Conservation (phyloP, 345 rosid species). For the Populus euphratica region DNA sequence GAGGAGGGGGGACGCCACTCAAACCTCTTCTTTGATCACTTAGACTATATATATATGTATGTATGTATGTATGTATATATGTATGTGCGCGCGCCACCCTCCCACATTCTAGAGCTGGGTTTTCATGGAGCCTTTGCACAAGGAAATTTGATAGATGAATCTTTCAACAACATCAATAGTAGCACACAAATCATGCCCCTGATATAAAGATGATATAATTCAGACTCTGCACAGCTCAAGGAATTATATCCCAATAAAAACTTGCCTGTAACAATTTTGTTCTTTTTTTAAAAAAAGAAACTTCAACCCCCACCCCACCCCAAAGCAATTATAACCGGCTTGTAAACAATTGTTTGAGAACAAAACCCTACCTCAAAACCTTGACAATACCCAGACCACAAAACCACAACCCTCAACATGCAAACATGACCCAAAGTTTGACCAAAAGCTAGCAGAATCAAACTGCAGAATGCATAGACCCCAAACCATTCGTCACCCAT, state of each 20-base stretch:
- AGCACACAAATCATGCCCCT: neutral
- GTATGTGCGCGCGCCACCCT: no score
- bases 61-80: no score
- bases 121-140: neutral
- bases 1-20: no score
- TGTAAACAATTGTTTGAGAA: conserved; percentile 4
- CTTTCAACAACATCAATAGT: neutral
- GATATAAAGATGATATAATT: neutral
- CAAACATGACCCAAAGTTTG: conserved; percentile 30
- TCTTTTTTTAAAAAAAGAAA: neutral
- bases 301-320: no score
- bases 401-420: conserved; percentile 29
- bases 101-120: neutral
- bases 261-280: neutral
- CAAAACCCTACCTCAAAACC: conserved; percentile 16
- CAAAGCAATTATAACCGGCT: neutral
- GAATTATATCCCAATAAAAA: conserved; percentile 4
- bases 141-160: neutral
- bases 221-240: conserved; percentile 5
- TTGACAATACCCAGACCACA: conserved; percentile 15
- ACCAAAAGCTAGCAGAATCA: conserved; percentile 32
- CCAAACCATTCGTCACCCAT: conserved; percentile 27
- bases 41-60: no score
- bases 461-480: conserved; percentile 28
- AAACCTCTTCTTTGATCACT: no score